Evolutionary conservation across 257 asterid species (phyloP).

Genomic region (Solanum chilense): DNA sequence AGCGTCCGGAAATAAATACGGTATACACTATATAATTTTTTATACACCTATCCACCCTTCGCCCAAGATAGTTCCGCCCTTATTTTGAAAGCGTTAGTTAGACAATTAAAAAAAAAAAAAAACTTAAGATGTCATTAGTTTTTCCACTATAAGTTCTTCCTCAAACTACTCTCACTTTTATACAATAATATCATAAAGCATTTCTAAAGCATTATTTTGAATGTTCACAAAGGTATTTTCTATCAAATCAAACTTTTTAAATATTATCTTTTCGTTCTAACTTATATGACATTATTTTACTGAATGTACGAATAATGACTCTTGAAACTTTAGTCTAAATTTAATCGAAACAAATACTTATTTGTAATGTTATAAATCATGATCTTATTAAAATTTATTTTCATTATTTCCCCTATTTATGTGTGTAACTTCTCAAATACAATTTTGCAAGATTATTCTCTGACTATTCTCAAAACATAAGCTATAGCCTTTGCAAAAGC

Average conservation of each 20-base stretch:
- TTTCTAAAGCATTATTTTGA: too few relatives aligned
- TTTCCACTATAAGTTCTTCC: neutral
- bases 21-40: too few relatives aligned
- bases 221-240: neutral
- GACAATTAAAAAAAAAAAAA: too few relatives aligned
- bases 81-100: neutral
- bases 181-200: neutral
- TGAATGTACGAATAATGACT: too few relatives aligned
- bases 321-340: neutral
- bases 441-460: neutral
- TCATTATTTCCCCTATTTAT: neutral
- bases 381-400: neutral
- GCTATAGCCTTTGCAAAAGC: neutral
- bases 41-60: too few relatives aligned
- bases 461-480: slow-evolving; percentile 2
- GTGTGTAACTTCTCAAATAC: slow-evolving; percentile 7
- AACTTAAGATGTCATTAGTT: neutral
- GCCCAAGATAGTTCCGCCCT: neutral
- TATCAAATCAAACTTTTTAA: neutral
- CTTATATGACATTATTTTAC: neutral
- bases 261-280: accelerated
- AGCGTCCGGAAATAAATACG: too few relatives aligned
- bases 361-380: neutral
- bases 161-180: neutral
- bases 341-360: neutral